phyloP scores from a whole-genome alignment of 305 asterid genomes.

The Fraxinus floribunda region DNA sequence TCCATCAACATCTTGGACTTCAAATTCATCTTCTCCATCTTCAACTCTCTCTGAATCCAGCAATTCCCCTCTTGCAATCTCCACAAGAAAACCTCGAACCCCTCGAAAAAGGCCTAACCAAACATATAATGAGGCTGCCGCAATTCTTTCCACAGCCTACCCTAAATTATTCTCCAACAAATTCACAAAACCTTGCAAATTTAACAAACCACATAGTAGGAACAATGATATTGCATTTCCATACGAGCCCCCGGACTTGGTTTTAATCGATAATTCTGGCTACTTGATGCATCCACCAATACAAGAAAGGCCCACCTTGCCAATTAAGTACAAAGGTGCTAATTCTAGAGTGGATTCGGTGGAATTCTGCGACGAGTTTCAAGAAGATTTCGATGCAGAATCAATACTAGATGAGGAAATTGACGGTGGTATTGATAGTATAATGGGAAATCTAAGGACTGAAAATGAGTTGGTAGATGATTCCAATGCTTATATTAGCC shows the following conservation, averaged over 20 bases:
- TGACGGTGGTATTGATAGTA: slow-evolving; percentile 78
- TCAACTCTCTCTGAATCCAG: slow-evolving; percentile 84
- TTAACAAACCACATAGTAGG: slow-evolving; percentile 32
- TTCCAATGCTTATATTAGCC: not conserved
- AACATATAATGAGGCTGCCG: slow-evolving; percentile 82
- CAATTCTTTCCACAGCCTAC: slow-evolving; percentile 74
- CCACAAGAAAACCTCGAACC: slow-evolving; percentile 77
- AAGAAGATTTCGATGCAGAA: slow-evolving; percentile 71
- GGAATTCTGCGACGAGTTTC: slow-evolving; percentile 26
- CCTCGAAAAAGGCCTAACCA: slow-evolving; percentile 90
- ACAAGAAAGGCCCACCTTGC: slow-evolving; percentile 30
- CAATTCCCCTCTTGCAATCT: slow-evolving; percentile 62
- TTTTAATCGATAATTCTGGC: slow-evolving; percentile 33
- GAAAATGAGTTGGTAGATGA: slow-evolving; percentile 28
- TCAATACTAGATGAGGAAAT: slow-evolving; percentile 87
- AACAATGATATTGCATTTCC: slow-evolving; percentile 23
- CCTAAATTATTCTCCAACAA: slow-evolving; percentile 71
- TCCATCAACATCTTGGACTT: slow-evolving; percentile 42
- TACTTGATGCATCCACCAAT: slow-evolving; percentile 40
- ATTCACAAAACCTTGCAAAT: slow-evolving; percentile 44
- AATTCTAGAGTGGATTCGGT: slow-evolving; percentile 28
- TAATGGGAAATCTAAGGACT: slow-evolving; percentile 54
- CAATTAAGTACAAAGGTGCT: slow-evolving; percentile 22
- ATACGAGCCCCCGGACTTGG: slow-evolving; percentile 50
- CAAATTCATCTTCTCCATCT: slow-evolving; percentile 69